phyloP scores from a whole-genome alignment of 2,329 filamentous ascomycete genomes.

The Aspergillus thermomutatus region DNA sequence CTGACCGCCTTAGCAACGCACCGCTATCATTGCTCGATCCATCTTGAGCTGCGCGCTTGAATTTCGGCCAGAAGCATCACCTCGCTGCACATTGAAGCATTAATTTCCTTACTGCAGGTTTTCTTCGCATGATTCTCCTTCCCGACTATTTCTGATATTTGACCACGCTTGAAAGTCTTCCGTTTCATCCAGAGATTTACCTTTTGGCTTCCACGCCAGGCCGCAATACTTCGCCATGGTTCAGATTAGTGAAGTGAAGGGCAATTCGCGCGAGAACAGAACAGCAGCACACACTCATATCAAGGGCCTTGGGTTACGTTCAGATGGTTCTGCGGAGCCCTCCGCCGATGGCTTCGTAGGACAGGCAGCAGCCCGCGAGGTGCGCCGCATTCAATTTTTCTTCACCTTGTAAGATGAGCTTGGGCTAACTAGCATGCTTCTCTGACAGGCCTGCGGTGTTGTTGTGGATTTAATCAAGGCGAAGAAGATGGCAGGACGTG shows the following conservation, averaged over 20 bases:
- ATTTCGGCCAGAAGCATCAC: slow-evolving; percentile 32
- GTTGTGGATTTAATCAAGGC: slow-evolving; percentile 93
- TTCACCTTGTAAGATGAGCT: not conserved
- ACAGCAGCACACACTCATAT: slow-evolving; percentile 98
- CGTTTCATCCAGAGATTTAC: not conserved
- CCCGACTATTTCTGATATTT: not conserved
- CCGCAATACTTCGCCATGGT: slow-evolving; percentile 58
- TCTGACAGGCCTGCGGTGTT: slow-evolving; percentile 76
- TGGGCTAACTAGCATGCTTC: slow-evolving; percentile 11
- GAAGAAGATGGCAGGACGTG: slow-evolving; percentile 96
- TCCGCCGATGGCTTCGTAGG: slow-evolving; percentile 83
- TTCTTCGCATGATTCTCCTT: slow-evolving; percentile 4
- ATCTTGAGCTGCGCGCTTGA: slow-evolving; percentile 26
- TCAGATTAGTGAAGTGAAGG: slow-evolving; percentile 91
- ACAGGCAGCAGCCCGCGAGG: slow-evolving; percentile 83
- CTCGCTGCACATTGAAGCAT: slow-evolving; percentile 11
- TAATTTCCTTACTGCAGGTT: slow-evolving; percentile 10
- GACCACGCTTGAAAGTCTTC: not conserved
- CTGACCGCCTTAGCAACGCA: slow-evolving; percentile 34
- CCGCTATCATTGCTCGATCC: slow-evolving; percentile 28
- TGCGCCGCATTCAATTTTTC: slow-evolving; percentile 40
- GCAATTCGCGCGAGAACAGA: slow-evolving; percentile 89
- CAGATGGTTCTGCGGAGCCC: slow-evolving; percentile 80
- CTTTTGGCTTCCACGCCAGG: slow-evolving; percentile 23
- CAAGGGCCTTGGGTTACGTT: slow-evolving; percentile 83